These are phyloP conservation scores for Rhynchospora breviuscula DNA, from an alignment of 176 grass and related monocot genomes.

Conservation along the genomic window DNA sequence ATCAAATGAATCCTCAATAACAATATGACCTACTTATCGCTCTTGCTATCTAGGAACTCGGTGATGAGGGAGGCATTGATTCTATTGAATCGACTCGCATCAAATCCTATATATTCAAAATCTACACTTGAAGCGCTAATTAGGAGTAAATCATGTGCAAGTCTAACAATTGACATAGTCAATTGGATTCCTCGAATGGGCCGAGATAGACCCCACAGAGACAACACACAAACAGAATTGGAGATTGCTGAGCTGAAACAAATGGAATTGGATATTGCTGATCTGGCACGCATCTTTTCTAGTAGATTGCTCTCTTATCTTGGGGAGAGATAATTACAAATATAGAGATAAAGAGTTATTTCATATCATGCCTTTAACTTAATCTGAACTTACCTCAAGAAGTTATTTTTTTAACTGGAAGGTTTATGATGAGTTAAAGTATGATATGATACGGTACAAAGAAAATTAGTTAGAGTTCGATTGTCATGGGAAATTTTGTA, in stretches of 20 bases:
- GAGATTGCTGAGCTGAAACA: slow-evolving; percentile 56
- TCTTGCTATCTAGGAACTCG: slow-evolving; percentile 37
- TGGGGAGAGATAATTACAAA: slow-evolving; percentile 37
- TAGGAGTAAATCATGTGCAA: slow-evolving; percentile 37
- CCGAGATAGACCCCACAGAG: slow-evolving; percentile 12
- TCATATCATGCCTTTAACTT: background rate
- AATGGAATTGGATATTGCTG: slow-evolving; percentile 46
- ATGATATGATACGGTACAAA: background rate
- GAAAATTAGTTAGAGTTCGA: background rate
- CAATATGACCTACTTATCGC: background rate
- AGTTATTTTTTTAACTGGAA: background rate
- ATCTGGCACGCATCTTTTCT: slow-evolving; percentile 52
- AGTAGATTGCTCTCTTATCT: slow-evolving; percentile 52
- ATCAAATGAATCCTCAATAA: background rate
- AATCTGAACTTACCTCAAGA: no score
- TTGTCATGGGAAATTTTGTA: background rate
- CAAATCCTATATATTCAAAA: slow-evolving; percentile 64
- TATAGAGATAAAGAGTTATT: background rate
- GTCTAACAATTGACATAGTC: slow-evolving; percentile 57
- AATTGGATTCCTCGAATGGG: slow-evolving; percentile 47
- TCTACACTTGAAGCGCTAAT: slow-evolving; percentile 62
- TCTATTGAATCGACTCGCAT: slow-evolving; percentile 75
- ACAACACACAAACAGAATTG: slow-evolving; percentile 34
- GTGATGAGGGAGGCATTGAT: slow-evolving; percentile 79
- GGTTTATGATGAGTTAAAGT: background rate